phyloP scores from a whole-genome alignment of 1,284 basidiomycete genomes.

The Leccinum subrobustum region DNA sequence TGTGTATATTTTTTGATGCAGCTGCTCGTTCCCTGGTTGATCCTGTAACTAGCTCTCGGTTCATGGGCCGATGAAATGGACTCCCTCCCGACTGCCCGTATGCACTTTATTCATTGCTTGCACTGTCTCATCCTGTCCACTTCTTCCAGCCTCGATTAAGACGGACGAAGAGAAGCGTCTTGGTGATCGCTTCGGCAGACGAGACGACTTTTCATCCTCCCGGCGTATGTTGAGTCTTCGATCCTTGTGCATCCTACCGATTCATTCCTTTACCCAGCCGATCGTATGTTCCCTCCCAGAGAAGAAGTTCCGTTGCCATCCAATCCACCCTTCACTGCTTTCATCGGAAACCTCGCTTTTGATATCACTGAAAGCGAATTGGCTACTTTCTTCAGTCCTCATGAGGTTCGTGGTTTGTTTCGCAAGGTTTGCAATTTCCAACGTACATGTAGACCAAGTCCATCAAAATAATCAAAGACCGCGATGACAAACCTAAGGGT shows the following conservation, averaged over 20 bases:
- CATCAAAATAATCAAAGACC: conserved; percentile 90
- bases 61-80: conserved; percentile 99
- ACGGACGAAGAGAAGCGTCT: conserved; percentile 53
- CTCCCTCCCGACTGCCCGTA: conserved; percentile 83
- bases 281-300: conserved; percentile 59
- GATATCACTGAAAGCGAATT: conserved; percentile 88
- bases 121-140: conserved; percentile 22
- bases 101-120: conserved; percentile 36
- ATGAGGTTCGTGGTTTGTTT: conserved; percentile 47
- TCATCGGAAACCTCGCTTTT: conserved; percentile 94
- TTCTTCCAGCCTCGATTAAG: conserved; percentile 54
- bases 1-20: conserved; percentile 41
- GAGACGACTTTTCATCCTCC: conserved; percentile 62
- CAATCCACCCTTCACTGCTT: conserved; percentile 93
- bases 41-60: conserved; percentile 58
- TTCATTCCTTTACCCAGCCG: conserved; percentile 43
- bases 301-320: conserved; percentile 96
- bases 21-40: conserved; percentile 16
- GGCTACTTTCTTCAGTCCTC: conserved; percentile 72
- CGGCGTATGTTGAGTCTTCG: conserved; percentile 47
- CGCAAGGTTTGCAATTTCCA: neutral
- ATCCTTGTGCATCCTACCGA: conserved; percentile 8
- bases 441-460: conserved; percentile 62
- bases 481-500: conserved; percentile 92
- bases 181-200: conserved; percentile 53